These are phyloP conservation scores for Gracilariopsis chorda DNA, from an alignment of 23 red algal genomes.

Conservation along the genomic window DNA sequence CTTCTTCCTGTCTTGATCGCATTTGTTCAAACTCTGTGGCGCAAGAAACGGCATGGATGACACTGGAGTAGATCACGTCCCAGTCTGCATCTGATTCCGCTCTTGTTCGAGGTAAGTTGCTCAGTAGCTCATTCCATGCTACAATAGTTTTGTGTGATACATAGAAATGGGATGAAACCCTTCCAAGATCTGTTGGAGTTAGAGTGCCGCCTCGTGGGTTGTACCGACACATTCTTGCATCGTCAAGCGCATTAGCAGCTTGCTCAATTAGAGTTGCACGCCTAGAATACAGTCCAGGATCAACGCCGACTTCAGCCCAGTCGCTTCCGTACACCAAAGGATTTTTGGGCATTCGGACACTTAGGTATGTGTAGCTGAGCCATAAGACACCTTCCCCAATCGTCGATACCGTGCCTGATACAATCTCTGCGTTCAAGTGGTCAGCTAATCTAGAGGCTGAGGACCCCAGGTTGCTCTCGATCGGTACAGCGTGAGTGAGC, in stretches of 20 bases:
- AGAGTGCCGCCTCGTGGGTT: constrained; percentile 58
- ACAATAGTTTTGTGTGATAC: constrained; percentile 85
- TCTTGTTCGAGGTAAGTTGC: not conserved
- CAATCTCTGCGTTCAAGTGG: constrained; percentile 98
- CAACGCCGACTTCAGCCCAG: constrained; percentile 73
- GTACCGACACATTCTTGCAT: constrained; percentile 76
- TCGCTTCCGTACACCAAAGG: constrained; percentile 90
- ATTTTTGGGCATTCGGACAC: constrained; percentile 85
- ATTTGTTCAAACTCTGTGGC: constrained; percentile 89
- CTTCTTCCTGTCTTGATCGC: constrained; percentile 73
- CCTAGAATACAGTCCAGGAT: constrained; percentile 59
- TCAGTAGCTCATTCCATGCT: constrained; percentile 79
- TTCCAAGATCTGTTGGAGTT: constrained; percentile 76
- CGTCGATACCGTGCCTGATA: constrained; percentile 80
- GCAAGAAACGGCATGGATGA: constrained; percentile 63
- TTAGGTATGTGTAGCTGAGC: constrained; percentile 88
- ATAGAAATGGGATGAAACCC: constrained; percentile 87
- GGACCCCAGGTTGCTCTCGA: constrained; percentile 86
- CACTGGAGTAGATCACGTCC: constrained; percentile 57
- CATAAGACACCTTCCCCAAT: constrained; percentile 82
- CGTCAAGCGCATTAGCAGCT: constrained; percentile 73
- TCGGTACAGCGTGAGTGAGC: constrained; percentile 85
- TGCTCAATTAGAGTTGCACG: constrained; percentile 64
- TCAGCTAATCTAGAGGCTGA: constrained; percentile 79
- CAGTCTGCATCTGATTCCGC: constrained; percentile 31